Evolutionary conservation across 441 rosid species (phyloP), one percentile per base, ranked within the genome.

Genomic region (Arabidopsis hybrid): DNA sequence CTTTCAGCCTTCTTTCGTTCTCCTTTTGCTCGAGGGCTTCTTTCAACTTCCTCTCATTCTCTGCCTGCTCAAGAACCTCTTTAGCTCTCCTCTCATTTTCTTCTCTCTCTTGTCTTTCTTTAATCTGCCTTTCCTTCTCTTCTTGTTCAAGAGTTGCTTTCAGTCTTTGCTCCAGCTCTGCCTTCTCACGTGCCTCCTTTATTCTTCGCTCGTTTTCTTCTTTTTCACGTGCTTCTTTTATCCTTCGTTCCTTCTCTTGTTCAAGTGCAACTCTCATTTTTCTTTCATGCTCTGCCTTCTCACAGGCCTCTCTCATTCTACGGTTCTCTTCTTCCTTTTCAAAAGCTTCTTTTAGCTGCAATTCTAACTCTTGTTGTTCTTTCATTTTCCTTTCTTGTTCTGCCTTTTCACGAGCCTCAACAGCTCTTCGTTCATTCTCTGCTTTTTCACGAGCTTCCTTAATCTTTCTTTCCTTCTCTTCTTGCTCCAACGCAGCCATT

Each of bases 181-280:
- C 78, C 78, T 63, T 80, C 60, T 83, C 82, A 45, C 34, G 77
- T 75, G 83, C 84, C 77, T 76, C 81, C 64, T 72, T 73, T 67
- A 79, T 26, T 74, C 77, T 87, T 65, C 43, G 78, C 69, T 84
- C 84, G 5, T 77, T 72, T 64, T 80, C 88, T 80, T 71, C 76
- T 49, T 65, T 67, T 47, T 82, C 84, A 73, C 10, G 65, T 17
- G 63, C 77, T 71, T 71, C 68, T 77, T 71, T 77, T 32, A 72
- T 39, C 72, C 74, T 79, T 72, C 75, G 78, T 65, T 80, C 82
- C 0, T 75, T 80, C 65, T 65, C 80, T 71, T 68, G 63, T 64
- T 84, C 83, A 60, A 66, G 46, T 65, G 80, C 77, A 63, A 62
- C 78, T 40, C 62, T 73, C 51, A 57, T 40, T 69, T 75, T 84